phyloP scores from a whole-genome alignment of 495 filamentous ascomycete species.

The Neurospora pannonica region DNA sequence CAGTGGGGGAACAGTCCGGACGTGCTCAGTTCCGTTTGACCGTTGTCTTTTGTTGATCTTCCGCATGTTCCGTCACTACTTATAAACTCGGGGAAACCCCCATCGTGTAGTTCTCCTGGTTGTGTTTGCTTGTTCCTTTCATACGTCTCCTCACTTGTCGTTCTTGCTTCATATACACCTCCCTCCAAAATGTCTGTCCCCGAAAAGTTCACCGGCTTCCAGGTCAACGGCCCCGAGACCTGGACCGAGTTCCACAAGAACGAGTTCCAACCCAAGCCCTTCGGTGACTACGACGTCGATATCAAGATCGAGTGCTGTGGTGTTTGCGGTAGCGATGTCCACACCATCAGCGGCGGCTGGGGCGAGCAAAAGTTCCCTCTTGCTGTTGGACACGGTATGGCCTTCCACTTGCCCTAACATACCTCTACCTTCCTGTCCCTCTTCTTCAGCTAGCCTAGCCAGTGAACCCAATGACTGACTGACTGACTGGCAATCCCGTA shows the following conservation, averaged over 20 bases:
- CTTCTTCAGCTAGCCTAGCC: neutral
- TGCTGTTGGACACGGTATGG: constrained; percentile 42
- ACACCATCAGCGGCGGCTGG: constrained; percentile 49
- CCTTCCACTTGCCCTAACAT: neutral
- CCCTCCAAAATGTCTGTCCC: constrained; percentile 25
- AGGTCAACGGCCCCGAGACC: constrained; percentile 40
- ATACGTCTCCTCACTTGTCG: neutral
- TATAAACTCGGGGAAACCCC: neutral
- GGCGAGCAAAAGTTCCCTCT: constrained; percentile 43
- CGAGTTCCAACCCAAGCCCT: constrained; percentile 48
- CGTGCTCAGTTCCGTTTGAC: neutral
- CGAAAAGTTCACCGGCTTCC: constrained; percentile 42
- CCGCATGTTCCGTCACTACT: neutral
- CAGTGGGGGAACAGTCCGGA: neutral
- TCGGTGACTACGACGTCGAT: constrained; percentile 49
- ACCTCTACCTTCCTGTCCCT: neutral
- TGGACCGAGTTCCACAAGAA: constrained; percentile 48
- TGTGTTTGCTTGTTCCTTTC: neutral
- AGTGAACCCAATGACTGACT: neutral
- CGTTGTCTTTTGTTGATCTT: neutral
- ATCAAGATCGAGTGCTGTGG: constrained; percentile 47
- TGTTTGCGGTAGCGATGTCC: constrained; percentile 48
- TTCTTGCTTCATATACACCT: neutral
- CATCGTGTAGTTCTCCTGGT: neutral
- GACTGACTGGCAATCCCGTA: neutral